These are phyloP conservation scores for Tylopilus vinaceipallidus DNA, from an alignment of 768 basidiomycete species.

Conservation along the genomic window DNA sequence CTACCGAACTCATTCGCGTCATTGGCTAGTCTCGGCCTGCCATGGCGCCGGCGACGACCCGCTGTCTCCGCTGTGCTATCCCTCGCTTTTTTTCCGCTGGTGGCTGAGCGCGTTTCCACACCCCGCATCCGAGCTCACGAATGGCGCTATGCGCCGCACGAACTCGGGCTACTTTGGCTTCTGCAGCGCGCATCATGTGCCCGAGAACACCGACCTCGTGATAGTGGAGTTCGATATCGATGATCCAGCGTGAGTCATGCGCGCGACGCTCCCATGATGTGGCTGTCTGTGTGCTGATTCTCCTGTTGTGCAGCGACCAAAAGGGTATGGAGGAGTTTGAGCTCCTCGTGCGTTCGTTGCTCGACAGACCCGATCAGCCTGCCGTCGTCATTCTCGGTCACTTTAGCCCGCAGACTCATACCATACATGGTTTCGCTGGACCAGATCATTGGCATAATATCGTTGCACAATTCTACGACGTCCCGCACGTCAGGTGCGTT, in stretches of 20 bases:
- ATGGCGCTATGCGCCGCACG: slow-evolving; percentile 91
- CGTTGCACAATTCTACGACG: slow-evolving; percentile 96
- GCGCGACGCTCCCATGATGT: not conserved
- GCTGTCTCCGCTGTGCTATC: slow-evolving; percentile 81
- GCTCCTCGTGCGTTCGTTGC: slow-evolving; percentile 86
- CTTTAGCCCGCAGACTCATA: slow-evolving; percentile 84
- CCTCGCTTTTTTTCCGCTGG: slow-evolving; percentile 95
- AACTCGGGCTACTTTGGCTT: slow-evolving; percentile 94
- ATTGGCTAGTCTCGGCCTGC: slow-evolving; percentile 78
- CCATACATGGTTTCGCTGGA: slow-evolving; percentile 78
- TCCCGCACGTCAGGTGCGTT: slow-evolving; percentile 77
- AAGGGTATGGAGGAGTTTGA: slow-evolving; percentile 84
- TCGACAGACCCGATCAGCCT: slow-evolving; percentile 86
- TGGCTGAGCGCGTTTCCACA: slow-evolving; percentile 98
- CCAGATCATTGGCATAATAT: slow-evolving; percentile 87
- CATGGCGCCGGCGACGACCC: slow-evolving; percentile 93
- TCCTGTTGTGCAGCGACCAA: slow-evolving; percentile 49
- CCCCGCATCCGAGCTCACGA: slow-evolving; percentile 95
- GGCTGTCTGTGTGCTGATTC: not conserved
- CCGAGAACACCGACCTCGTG: slow-evolving; percentile 91
- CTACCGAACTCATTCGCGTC: not conserved
- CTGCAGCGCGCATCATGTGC: slow-evolving; percentile 90
- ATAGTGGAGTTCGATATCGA: slow-evolving; percentile 94
- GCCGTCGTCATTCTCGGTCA: slow-evolving; percentile 95
- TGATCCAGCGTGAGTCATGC: slow-evolving; percentile 69